Base-by-base conservation (phyloP, 2,329 filamentous ascomycete genomes). In the Aspergillus sp. region DNA sequence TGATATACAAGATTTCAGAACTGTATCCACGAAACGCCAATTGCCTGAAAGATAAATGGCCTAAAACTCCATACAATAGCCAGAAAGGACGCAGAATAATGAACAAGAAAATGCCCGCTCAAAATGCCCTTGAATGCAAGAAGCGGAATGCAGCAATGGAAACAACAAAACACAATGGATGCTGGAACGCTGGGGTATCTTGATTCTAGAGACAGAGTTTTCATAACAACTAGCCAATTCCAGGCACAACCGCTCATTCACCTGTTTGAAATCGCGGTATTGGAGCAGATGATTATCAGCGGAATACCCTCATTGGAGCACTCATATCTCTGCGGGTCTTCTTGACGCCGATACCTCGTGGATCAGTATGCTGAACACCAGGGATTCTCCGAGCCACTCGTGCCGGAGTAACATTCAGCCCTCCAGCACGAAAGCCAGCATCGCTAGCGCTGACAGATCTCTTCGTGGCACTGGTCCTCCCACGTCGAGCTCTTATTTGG, bases 401-500 rank as follows among this genome's bases (percentile, higher is more conserved):
- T 24, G 63, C 62, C 7, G 73, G 62, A 15, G 68, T 68, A 37
- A 64, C 60, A 27, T 64, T 64, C 19, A 66, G 64, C 17, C 64
- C 66, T 1, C 63, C 67, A 33, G 67, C 60, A 33, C 67, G 68
- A 12, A 70, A 59, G 6, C 62, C 67, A 37, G 70, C 69, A 60
- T 77, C 75, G 33, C 67, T 72, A 17, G 73, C 73, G 47, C 75
- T 78, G 11, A 70, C 72, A 46, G 74, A 77, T 58, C 75, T 68
- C 57, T 78, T 73, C 58, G 71, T 72, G 53, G 70, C 77, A 58
- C 75, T 74, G n/a, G 79, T 75, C 50, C 77, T 72, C 14, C 74
- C 77, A 54, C 79, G 72, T 47, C 79, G 69, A n/a, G 78, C 78
- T 56, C 77, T 68, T 43, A 81, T 81, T 61, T 80, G 78, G 7